Conservation (phyloP, 2,329 filamentous ascomycete genomes). For the Dactylonectria estremocensis region DNA sequence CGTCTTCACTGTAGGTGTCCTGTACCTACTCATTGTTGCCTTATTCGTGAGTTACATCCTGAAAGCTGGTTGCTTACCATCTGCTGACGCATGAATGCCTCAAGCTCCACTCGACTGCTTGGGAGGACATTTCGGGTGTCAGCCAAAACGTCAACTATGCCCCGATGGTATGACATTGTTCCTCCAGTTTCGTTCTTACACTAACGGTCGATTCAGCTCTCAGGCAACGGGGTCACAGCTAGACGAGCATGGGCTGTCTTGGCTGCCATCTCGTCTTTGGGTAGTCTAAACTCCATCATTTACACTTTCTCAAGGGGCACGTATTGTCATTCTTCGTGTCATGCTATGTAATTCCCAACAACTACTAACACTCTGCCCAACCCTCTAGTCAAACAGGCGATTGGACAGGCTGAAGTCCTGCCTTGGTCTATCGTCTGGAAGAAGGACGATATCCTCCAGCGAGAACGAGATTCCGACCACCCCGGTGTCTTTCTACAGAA, state of each 20-base stretch:
- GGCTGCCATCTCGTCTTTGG: constrained; percentile 15
- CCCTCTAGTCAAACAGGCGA: constrained; percentile 18
- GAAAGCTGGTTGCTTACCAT: too few species aligned
- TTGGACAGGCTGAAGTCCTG: constrained; percentile 10
- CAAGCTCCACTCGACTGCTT: constrained; percentile 6
- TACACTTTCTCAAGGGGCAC: constrained; percentile 18
- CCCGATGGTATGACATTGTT: constrained; percentile 6
- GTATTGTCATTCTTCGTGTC: neutral
- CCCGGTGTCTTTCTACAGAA: neutral
- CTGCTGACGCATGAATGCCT: neutral
- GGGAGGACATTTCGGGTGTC: neutral
- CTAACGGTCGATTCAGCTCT: neutral
- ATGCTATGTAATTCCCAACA: neutral
- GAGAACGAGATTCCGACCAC: neutral
- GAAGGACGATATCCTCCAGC: neutral
- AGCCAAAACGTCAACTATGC: constrained; percentile 2
- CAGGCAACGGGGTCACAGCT: neutral
- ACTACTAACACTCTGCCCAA: neutral
- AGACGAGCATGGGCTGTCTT: constrained; percentile 13
- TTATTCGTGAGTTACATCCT: constrained; percentile 2
- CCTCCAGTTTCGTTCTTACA: neutral
- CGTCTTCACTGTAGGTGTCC: constrained; percentile 9
- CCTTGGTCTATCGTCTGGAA: constrained; percentile 19
- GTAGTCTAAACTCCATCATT: constrained; percentile 19
- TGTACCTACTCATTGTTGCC: constrained; percentile 13